Percentiles rank a stretch among this genome's conserved stretches.
These are phyloP conservation scores for Acidiella bohemica DNA, from an alignment of 495 filamentous ascomycete genomes.

Conservation along the genomic window DNA sequence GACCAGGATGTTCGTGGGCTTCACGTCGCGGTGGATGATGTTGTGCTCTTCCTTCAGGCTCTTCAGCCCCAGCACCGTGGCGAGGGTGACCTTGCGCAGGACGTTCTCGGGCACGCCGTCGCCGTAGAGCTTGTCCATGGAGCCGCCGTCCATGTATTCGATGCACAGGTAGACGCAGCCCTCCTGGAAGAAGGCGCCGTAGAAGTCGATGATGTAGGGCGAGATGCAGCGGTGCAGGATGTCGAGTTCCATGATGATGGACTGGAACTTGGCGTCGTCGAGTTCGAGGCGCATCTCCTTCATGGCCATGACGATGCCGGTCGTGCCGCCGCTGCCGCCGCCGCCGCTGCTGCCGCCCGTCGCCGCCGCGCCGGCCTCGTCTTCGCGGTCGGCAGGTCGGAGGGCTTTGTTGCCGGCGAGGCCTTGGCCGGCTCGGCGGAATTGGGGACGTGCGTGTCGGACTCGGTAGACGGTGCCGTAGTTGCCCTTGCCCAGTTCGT, in stretches of 20 bases:
- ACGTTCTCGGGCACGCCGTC: conserved; percentile 83
- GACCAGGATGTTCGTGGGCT: conserved; percentile 92
- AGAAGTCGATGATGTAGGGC: conserved; percentile 96
- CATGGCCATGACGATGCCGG: conserved; percentile 89
- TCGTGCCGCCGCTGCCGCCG: conserved; percentile 23
- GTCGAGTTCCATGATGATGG: conserved; percentile 96
- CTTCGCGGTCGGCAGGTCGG: conserved; percentile 4
- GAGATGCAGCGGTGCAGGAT: conserved; percentile 90
- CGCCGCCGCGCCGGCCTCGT: conserved; percentile 17
- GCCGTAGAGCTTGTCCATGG: conserved; percentile 91
- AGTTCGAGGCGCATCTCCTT: conserved; percentile 96
- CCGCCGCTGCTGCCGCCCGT: conserved; percentile 8
- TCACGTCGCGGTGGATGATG: conserved; percentile 98
- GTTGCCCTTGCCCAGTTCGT: conserved; percentile 95
- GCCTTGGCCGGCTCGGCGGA: conserved; percentile 68
- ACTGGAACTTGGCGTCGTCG: conserved; percentile 89
- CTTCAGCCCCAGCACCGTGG: conserved; percentile 83
- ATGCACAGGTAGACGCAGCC: conserved; percentile 99
- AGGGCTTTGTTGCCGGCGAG: conserved; percentile 43
- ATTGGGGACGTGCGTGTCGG: conserved; percentile 63
- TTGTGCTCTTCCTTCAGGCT: conserved; percentile 95
- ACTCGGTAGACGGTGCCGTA: conserved; percentile 98
- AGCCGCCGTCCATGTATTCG: conserved; percentile 99
- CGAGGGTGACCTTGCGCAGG: conserved; percentile 80
- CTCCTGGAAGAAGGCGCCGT: conserved; percentile 98